Evolutionary conservation across 202 grass and related monocot genomes (phyloP).

Genomic region (Dendrocalamus latiflorus): DNA sequence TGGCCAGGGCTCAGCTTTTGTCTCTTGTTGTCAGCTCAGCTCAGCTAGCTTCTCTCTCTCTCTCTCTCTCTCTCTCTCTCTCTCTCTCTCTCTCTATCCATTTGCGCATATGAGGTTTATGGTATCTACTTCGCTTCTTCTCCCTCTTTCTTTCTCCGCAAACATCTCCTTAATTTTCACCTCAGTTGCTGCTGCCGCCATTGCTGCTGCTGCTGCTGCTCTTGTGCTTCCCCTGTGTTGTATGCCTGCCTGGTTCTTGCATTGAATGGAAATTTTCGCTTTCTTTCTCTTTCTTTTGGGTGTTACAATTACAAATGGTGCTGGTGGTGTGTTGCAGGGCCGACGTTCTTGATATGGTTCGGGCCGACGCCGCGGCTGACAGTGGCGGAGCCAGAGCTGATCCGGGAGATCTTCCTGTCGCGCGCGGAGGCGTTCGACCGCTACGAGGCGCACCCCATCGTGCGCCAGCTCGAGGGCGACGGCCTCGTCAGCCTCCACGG

Average conservation of each 20-base stretch:
- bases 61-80: conserved; percentile 16
- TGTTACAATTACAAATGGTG: not conserved
- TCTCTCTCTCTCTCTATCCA: conserved; percentile 1
- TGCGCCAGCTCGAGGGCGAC: conserved; percentile 89
- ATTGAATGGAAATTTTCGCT: conserved; percentile 14
- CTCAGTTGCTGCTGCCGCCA: not conserved
- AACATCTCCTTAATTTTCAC: not conserved
- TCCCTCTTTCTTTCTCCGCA: not conserved
- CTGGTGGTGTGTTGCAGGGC: conserved; percentile 34
- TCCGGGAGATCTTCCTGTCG: conserved; percentile 74
- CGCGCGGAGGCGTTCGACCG: conserved; percentile 74
- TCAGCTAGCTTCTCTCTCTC: not conserved
- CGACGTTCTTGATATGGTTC: conserved; percentile 86
- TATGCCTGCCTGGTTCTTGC: conserved; percentile 2
- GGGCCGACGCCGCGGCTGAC: conserved; percentile 78
- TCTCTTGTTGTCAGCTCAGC: conserved; percentile 53
- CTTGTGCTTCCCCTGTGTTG: not conserved
- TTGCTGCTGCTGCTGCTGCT: not conserved
- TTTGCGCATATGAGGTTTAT: conserved; percentile 26
- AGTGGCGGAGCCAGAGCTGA: conserved; percentile 73
- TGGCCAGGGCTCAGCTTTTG: conserved; percentile 46
- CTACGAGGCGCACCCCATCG: conserved; percentile 79
- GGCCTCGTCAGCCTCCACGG: conserved; percentile 84
- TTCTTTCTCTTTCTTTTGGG: not conserved
- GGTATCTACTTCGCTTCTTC: not conserved